phyloP scores from a whole-genome alignment of 2,329 filamentous ascomycete genomes.

The Hypocreales sp. region DNA sequence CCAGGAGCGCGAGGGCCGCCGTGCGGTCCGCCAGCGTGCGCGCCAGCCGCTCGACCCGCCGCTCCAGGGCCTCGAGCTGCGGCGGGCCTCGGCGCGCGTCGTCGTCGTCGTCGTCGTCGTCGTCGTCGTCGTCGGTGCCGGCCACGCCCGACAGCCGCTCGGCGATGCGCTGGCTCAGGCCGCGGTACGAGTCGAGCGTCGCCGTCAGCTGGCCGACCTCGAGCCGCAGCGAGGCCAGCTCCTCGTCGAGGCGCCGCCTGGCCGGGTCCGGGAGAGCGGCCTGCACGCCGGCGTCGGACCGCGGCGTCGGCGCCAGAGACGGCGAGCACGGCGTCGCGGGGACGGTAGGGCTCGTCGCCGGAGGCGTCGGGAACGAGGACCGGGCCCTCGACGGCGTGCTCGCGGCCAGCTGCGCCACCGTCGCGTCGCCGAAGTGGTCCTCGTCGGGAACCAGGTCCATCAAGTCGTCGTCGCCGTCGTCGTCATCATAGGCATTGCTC shows the following conservation, averaged over 20 bases:
- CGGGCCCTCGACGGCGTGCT: constrained; percentile 31
- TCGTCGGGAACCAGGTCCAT: constrained; percentile 16
- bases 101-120: constrained; percentile 3
- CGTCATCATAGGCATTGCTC: background rate
- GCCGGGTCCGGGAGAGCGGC: constrained; percentile 24
- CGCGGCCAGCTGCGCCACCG: constrained; percentile 32
- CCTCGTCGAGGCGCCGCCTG: constrained; percentile 25
- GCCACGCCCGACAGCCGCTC: constrained; percentile 15
- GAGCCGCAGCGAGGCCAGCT: constrained; percentile 30
- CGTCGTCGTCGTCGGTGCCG: constrained; percentile 1
- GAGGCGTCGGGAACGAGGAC: constrained; percentile 38
- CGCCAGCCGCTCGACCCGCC: constrained; percentile 25
- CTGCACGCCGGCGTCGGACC: constrained; percentile 23
- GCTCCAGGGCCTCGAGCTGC: constrained; percentile 23
- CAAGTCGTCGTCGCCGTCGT: constrained; percentile 16
- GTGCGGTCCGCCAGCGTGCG: constrained; percentile 32
- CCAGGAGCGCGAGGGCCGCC: constrained; percentile 27
- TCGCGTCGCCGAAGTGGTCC: constrained; percentile 31
- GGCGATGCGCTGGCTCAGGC: constrained; percentile 21
- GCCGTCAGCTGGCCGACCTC: constrained; percentile 31
- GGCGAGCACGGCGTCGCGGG: constrained; percentile 21
- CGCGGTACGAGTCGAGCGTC: constrained; percentile 30
- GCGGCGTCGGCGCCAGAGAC: constrained; percentile 4
- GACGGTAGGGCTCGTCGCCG: constrained; percentile 32
- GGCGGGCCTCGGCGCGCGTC: no score